Percentiles rank a stretch among this genome's conserved stretches.
Evolutionary conservation across 129 eudicot genomes (phyloP).

Genomic region (Flaveria robusta): DNA sequence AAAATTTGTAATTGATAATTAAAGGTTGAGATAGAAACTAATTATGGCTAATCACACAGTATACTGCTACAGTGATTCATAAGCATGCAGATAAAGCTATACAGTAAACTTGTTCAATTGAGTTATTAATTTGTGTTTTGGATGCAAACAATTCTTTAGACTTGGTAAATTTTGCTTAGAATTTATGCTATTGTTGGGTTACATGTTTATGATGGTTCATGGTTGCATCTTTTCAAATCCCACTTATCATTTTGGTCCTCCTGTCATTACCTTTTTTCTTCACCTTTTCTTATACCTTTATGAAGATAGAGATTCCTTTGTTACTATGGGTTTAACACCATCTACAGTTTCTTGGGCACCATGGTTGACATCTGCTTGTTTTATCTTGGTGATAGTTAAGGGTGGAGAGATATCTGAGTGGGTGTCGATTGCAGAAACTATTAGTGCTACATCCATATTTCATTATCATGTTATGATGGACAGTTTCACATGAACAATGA

Average conservation of each 20-base stretch:
- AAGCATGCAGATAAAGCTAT: conserved; percentile 19
- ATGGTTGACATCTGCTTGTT: background rate
- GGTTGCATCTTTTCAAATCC: conserved; percentile 2
- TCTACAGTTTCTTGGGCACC: conserved; percentile 1
- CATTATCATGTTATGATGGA: conserved; percentile 20
- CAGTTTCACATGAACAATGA: conserved; percentile 6
- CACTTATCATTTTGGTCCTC: conserved; percentile 30
- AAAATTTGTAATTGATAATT: background rate
- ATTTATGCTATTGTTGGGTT: conserved; percentile 4
- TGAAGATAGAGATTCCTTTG: conserved; percentile 15
- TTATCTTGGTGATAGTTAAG: conserved; percentile 15
- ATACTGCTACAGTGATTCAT: conserved; percentile 16
- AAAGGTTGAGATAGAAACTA: background rate
- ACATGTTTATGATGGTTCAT: background rate
- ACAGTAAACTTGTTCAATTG: background rate
- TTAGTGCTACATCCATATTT: conserved; percentile 13
- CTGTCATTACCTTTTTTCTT: background rate
- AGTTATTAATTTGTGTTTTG: conserved; percentile 12
- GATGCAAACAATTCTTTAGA: conserved; percentile 6
- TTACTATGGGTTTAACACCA: conserved; percentile 8
- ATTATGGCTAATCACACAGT: background rate
- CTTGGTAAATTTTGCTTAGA: conserved; percentile 22
- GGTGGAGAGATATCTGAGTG: conserved; percentile 9
- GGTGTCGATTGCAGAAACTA: background rate
- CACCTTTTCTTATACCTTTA: background rate